Base-by-base conservation (phyloP, 306 rosid species). In the Sophora flavescens region DNA sequence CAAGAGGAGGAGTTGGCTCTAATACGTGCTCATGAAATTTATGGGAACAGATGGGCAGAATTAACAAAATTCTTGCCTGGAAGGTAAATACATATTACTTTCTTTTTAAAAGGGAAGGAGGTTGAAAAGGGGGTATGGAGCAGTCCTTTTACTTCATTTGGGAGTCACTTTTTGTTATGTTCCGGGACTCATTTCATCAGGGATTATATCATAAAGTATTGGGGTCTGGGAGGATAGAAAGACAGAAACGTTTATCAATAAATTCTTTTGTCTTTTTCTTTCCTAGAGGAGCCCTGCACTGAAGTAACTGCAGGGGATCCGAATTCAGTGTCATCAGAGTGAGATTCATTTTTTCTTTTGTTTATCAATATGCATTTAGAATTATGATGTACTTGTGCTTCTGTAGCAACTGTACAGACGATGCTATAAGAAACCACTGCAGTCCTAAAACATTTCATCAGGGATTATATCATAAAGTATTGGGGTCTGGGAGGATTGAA, bases 21-120 rank as follows among this genome's bases (percentile, higher is more conserved):
- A 63, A 89, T 96, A 66, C 97, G 90, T 41, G 99, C 98, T 44
- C 99, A 96, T 91, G 93, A 91, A 65, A 82, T 91, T 33, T 87
- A 88, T 68, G 99, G 99, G 84, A 96, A 96, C 86, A 88, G 83
- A 87, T 96, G 99, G 99, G 99, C 99, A 56, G 99, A 96, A 81
- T 84, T 96, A 63, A 87, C 99, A 1, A 96, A 96, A 82, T 76
- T 88, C 69, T 88, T 96, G 84, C 98, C 97, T 44, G 99, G 99
- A 89, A 91, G 99, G 99, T 96, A 81, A 63, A 61, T 66, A 60
- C 32, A 63, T 57, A 53, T 28, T 17, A 10, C 18, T 22, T 3
- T 14, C 28, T 75, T 17, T 4, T 52, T 22, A 22, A 51, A 4
- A 35, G 6, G 64, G 63, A 65, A 59, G 11, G 30, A 32, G 38